phyloP scores from a whole-genome alignment of 148 eudicot species.

The Silene conica region DNA sequence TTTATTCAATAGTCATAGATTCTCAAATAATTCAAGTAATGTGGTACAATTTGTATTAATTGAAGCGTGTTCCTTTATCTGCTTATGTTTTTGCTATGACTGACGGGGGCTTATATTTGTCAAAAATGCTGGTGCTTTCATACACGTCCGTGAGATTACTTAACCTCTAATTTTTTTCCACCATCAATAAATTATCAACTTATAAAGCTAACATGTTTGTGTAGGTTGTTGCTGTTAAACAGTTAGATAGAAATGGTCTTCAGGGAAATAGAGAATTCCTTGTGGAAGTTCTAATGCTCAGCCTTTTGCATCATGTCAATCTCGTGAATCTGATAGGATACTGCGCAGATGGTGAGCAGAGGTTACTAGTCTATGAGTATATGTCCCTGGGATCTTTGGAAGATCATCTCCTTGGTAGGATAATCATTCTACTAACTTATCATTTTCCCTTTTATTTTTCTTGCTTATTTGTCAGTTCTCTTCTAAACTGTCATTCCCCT shows the following conservation, averaged over 20 bases:
- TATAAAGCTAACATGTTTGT: constrained; percentile 2
- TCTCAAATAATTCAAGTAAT: neutral
- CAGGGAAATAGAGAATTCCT: constrained; percentile 95
- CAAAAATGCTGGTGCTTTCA: neutral
- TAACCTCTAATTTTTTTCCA: too few relatives aligned
- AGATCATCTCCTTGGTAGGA: constrained; percentile 89
- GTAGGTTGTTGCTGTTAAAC: constrained; percentile 91
- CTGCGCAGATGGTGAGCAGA: constrained; percentile 97
- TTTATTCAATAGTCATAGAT: neutral
- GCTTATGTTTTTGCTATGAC: neutral
- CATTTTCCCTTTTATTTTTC: neutral
- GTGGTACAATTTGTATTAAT: neutral
- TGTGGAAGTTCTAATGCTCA: constrained; percentile 96
- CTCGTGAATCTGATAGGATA: constrained; percentile 84
- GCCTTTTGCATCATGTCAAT: constrained; percentile 79
- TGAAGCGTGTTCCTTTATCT: neutral
- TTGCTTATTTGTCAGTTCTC: neutral
- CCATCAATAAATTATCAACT: neutral
- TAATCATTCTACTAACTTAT: constrained; percentile 5
- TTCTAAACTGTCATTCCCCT: neutral
- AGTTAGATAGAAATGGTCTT: constrained; percentile 92
- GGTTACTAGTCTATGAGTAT: constrained; percentile 94
- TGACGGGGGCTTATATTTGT: too few relatives aligned
- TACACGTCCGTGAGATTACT: neutral
- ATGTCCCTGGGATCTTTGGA: constrained; percentile 90